Base-by-base conservation (phyloP, 805 yeast species). In the Candida montana region DNA sequence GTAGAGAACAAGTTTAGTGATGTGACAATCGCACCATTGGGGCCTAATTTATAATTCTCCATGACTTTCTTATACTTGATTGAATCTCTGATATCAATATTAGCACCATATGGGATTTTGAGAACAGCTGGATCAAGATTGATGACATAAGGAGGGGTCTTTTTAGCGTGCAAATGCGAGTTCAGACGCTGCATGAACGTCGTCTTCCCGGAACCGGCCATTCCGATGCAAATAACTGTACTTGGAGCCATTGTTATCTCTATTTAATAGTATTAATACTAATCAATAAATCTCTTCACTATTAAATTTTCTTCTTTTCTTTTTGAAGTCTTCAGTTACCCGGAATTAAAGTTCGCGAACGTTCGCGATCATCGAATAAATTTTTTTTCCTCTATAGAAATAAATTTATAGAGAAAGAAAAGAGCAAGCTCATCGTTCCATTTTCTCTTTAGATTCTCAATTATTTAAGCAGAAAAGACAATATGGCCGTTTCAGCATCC, bases 21-120 rank as follows among this genome's bases (percentile, higher is more conserved):
- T 0, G 99, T 93, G 49, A 95, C 96, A 58, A 93, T 93, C 2
- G 98, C 98, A 43, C 99, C 99, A 59, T 93, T 93, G 12, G 99
- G 99, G 0, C 99, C 99, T 44, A 93, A 64, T 44, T 86, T 83
- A 59, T 91, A 87, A 58, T 90, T 90, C 53, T 89, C 93, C 98
- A 91, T 93, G 33, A 93, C 98, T 57, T 93, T 89, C 50, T 84
- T 86, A 63, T 93, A 93, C 59, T 93, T 91, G 46, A 93, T 87
- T 1, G 97, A 86, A 63, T 93, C 99, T 56, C 99, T 72, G 49
- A 93, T 93, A 64, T 93, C 99, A 47, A 93, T 89, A 59, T 93
- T 89, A 32, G 95, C 83, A 16, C 90, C 93, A 61, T 81, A 93
- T 11, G 99, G 99, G n/a, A 88, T 82, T 50, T 83, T 86, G 49